phyloP scores from a whole-genome alignment of 2,329 filamentous ascomycete genomes.

The Aspergillus spinulosporus region DNA sequence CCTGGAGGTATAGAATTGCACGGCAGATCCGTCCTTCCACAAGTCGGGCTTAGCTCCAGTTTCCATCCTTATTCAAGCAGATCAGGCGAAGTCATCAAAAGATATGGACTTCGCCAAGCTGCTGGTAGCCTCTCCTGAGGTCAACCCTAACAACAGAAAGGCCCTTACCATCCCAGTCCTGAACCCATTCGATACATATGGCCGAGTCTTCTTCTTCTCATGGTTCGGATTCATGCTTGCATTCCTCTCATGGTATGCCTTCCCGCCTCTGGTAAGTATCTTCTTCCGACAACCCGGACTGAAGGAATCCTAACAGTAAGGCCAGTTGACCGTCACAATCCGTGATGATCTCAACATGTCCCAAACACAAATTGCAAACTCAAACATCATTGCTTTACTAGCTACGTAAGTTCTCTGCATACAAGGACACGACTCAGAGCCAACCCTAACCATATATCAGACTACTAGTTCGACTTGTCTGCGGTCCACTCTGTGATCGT shows the following conservation, averaged over 20 bases:
- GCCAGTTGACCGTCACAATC: conserved; percentile 70
- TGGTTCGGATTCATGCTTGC: conserved; percentile 84
- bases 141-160: conserved; percentile 84
- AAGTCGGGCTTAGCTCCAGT: background rate
- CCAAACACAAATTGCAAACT: conserved; percentile 74
- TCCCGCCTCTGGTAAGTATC: conserved; percentile 71
- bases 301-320: conserved; percentile 21
- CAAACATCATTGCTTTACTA: conserved; percentile 79
- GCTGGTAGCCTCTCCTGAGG: conserved; percentile 58
- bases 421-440: background rate
- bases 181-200: conserved; percentile 77
- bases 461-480: conserved; percentile 72
- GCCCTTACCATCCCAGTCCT: conserved; percentile 76
- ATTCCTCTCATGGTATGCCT: conserved; percentile 89
- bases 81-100: background rate
- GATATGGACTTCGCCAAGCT: conserved; percentile 29
- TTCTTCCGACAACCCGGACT: background rate
- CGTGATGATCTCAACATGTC: conserved; percentile 73
- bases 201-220: conserved; percentile 85
- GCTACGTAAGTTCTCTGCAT: conserved; percentile 56
- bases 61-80: background rate
- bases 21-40: background rate
- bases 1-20: background rate
- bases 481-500: conserved; percentile 78
- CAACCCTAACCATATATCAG: conserved; percentile 35